A percentile compares a stretch with the other conserved stretches of the same genome.
Conservation (phyloP, 495 filamentous ascomycete genomes). For the Penicillium simplicissimum region DNA sequence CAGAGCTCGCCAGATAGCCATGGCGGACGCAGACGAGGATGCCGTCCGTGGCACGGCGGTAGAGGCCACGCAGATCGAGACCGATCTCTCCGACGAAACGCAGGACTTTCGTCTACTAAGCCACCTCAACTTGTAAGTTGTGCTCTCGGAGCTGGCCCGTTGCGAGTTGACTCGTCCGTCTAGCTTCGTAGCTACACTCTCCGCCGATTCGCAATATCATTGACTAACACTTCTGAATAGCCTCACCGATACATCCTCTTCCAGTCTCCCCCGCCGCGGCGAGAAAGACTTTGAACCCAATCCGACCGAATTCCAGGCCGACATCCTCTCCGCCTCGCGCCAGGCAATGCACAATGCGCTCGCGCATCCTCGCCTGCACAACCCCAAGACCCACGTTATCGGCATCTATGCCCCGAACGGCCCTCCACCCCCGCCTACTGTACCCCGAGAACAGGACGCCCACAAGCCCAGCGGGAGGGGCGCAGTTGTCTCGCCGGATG, state of each 20-base stretch:
- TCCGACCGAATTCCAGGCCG: slow-evolving; percentile 76
- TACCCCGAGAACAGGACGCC: slow-evolving; percentile 11
- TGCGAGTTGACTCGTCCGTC: neutral
- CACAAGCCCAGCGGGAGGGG: slow-evolving; percentile 20
- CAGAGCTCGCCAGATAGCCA: slow-evolving; percentile 20
- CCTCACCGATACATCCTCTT: slow-evolving; percentile 35
- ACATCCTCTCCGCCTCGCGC: slow-evolving; percentile 75
- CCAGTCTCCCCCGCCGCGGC: slow-evolving; percentile 70
- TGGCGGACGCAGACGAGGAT: slow-evolving; percentile 55
- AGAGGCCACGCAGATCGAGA: slow-evolving; percentile 48
- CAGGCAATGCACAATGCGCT: slow-evolving; percentile 89
- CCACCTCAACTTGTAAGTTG: slow-evolving; percentile 54
- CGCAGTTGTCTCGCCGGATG: slow-evolving; percentile 31
- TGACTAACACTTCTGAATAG: slow-evolving; percentile 12
- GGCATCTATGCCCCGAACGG: slow-evolving; percentile 54
- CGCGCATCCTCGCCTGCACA: slow-evolving; percentile 66
- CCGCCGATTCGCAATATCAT: neutral
- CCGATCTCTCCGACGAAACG: slow-evolving; percentile 75
- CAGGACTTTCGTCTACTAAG: slow-evolving; percentile 85
- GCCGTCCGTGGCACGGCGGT: slow-evolving; percentile 32
- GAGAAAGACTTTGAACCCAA: slow-evolving; percentile 97
- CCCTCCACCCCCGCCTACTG: slow-evolving; percentile 25
- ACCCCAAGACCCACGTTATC: slow-evolving; percentile 52
- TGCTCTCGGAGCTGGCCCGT: neutral
- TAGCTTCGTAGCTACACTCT: neutral